Conservation (phyloP, 768 basidiomycete species). For the Rubroboletus satanas region DNA sequence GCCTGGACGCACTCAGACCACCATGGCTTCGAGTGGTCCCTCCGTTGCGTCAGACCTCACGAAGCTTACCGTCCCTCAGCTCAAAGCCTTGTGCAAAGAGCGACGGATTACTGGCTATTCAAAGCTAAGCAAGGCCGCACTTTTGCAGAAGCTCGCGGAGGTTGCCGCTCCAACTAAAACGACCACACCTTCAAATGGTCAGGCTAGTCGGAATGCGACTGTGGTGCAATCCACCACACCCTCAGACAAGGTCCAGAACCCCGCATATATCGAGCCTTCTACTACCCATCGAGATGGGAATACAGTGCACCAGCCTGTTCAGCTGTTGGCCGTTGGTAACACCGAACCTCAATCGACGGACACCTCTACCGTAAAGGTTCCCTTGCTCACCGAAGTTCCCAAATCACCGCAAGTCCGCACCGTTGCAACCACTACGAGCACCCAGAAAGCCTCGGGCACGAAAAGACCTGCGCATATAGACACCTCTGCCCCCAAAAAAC, state of each 20-base stretch:
- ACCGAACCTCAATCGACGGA: not conserved
- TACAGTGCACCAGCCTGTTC: not conserved
- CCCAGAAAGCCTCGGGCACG: not conserved
- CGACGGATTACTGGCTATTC: conserved; percentile 59
- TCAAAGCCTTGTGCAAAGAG: conserved; percentile 68
- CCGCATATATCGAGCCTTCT: not conserved
- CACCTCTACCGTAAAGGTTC: not conserved
- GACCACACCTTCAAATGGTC: not conserved
- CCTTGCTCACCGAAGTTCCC: not conserved
- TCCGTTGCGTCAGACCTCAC: conserved; percentile 13
- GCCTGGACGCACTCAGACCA: not conserved
- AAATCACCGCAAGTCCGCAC: not conserved
- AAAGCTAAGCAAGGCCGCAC: conserved; percentile 55
- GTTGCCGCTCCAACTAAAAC: not conserved
- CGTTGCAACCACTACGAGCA: not conserved
- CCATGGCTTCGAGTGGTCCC: conserved; percentile 10
- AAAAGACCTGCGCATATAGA: conserved; percentile 24
- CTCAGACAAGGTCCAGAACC: not conserved
- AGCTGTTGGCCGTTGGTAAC: not conserved
- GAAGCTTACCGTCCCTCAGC: conserved; percentile 55
- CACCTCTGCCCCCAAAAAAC: conserved; percentile 12
- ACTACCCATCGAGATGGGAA: not conserved
- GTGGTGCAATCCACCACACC: not conserved
- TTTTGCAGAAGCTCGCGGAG: conserved; percentile 46
- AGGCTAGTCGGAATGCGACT: not conserved